Evolutionary conservation across 2,329 filamentous ascomycete species (phyloP), one percentile per base, ranked within the genome.

Genomic region (Calonectria ilicicola): DNA sequence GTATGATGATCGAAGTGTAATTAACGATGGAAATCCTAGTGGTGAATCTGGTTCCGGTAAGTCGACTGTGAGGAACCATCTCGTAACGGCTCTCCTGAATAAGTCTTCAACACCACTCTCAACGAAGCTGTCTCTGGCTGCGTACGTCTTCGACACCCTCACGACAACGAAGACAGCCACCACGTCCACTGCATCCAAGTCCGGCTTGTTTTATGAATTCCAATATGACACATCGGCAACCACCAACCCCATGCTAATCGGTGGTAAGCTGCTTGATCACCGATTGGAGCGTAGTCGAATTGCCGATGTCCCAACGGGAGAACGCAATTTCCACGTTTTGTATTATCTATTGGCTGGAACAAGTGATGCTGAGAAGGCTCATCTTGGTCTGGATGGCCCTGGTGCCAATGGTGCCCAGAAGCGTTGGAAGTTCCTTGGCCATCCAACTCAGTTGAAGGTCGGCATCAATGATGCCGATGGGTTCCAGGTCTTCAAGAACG

Each of bases 81-180:
- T 98, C 67, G 88, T 99, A 56, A 93, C 95, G 27, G 91, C 96
- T 1, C 89, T 99, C 66, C 90, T 99, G 35, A 93, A 93, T 80
- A 98, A 96, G 83, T 97, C 96, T 2, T 95, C 95, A 0, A 98
- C 97, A 15, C 97, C 97, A 0, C 87, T 99, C 3, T 98, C 96
- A 2, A 95, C 93, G 77, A 99, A 98, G 84, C 89, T 98, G 23
- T 98, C 96, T 3, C 93, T 97, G 63, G 96, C 96, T 26, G 93
- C 96, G 51, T 99, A 98, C 83, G 91, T 98, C 72, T 99, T 99
- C 83, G 97, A 99, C 82, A 94, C 95, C 2, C 90, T 99, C 72
- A 99, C 97, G 6, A 98, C 97, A 1, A 99, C 97, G 29, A 99
- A 99, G 86, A 98, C 96, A 2, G 93, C 96, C 40, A 98, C 96